Percentiles rank a stretch among this genome's conserved stretches.
phyloP scores from a whole-genome alignment of 257 asterid genomes.

The Hygrophila difformis region DNA sequence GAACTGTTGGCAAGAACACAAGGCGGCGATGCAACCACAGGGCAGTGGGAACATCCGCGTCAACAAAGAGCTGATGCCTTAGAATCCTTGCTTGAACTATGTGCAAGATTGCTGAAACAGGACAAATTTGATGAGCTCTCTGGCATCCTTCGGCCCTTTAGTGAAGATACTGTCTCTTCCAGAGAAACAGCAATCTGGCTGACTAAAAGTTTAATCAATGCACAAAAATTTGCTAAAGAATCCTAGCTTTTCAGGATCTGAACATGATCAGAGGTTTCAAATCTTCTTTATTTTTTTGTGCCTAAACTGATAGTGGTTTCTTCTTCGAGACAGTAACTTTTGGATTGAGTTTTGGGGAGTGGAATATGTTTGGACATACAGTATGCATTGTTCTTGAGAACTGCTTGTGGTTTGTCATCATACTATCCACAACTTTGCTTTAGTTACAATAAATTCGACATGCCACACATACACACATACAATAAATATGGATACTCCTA shows the following conservation, averaged over 20 bases:
- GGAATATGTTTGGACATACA: slow-evolving; percentile 7
- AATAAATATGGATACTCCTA: too few species aligned
- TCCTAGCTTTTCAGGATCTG: slow-evolving; percentile 18
- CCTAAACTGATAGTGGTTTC: slow-evolving; percentile 9
- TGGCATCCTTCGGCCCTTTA: slow-evolving; percentile 79
- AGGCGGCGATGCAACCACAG: not conserved
- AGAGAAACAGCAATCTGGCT: slow-evolving; percentile 96
- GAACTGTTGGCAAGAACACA: slow-evolving; percentile 6
- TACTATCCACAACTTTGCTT: not conserved
- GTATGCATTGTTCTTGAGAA: not conserved
- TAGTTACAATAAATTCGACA: too few species aligned
- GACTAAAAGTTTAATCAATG: slow-evolving; percentile 68
- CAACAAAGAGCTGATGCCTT: slow-evolving; percentile 79
- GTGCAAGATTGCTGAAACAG: slow-evolving; percentile 78
- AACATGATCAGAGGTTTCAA: slow-evolving; percentile 17
- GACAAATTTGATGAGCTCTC: slow-evolving; percentile 83
- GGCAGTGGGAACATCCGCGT: not conserved
- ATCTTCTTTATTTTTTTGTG: slow-evolving; percentile 12
- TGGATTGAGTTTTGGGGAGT: slow-evolving; percentile 11
- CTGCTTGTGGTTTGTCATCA: not conserved
- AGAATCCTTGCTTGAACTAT: slow-evolving; percentile 86
- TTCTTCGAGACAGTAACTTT: slow-evolving; percentile 7
- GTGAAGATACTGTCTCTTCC: slow-evolving; percentile 76
- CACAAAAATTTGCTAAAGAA: slow-evolving; percentile 46
- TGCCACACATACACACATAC: too few species aligned